Conservation (phyloP, 768 basidiomycete genomes). For the Albatrellus ellisii region DNA sequence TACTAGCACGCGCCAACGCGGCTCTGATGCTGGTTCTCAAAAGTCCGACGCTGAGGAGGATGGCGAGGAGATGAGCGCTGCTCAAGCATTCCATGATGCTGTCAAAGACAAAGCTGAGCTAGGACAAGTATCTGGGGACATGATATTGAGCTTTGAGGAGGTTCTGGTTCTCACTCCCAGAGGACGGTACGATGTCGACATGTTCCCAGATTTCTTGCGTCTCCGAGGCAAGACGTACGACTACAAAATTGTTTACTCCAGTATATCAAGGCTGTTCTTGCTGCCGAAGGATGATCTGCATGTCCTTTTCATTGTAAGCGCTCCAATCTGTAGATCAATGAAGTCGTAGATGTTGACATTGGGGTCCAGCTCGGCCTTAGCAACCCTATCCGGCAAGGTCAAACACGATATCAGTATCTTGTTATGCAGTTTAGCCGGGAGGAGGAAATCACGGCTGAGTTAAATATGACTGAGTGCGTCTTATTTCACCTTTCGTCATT, state of each 20-base stretch:
- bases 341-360: neutral
- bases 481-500: neutral
- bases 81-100: slow-evolving; percentile 91
- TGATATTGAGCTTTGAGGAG: slow-evolving; percentile 91
- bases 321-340: neutral
- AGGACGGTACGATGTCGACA: slow-evolving; percentile 95
- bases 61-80: slow-evolving; percentile 76
- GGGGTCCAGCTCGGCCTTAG: slow-evolving; percentile 65
- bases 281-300: slow-evolving; percentile 96
- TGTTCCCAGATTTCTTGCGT: slow-evolving; percentile 90
- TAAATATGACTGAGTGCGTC: slow-evolving; percentile 84
- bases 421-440: slow-evolving; percentile 98
- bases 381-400: slow-evolving; percentile 93
- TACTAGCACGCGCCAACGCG: slow-evolving; percentile 38
- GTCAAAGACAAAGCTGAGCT: slow-evolving; percentile 96
- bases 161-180: slow-evolving; percentile 90
- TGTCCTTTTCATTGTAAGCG: slow-evolving; percentile 81
- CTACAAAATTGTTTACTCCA: slow-evolving; percentile 89
- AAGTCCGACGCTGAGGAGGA: slow-evolving; percentile 61
- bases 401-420: slow-evolving; percentile 93
- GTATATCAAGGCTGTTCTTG: slow-evolving; percentile 81
- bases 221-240: slow-evolving; percentile 98
- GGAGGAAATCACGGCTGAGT: slow-evolving; percentile 91
- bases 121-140: slow-evolving; percentile 80
- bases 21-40: slow-evolving; percentile 63